phyloP scores from a whole-genome alignment of 495 filamentous ascomycete genomes.

The Tuber melanosporum region DNA sequence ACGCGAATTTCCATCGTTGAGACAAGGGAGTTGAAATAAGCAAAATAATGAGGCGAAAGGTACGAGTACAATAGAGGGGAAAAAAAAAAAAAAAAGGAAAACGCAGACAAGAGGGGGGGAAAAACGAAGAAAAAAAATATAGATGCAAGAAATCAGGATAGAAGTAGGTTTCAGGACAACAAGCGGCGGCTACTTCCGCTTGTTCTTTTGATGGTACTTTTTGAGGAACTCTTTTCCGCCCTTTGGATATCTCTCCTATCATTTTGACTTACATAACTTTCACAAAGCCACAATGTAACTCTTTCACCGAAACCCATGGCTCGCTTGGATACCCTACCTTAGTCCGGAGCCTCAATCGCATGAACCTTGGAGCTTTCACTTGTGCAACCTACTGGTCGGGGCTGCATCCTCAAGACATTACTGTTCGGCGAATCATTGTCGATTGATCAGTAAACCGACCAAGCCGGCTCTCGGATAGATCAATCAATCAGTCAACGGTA shows the following conservation, averaged over 20 bases:
- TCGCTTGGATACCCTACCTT: neutral
- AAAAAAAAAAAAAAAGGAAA: neutral
- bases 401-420: neutral
- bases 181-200: neutral
- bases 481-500: neutral
- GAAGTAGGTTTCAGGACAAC: neutral
- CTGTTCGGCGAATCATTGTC: neutral
- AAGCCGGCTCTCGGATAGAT: neutral
- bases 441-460: neutral
- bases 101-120: neutral
- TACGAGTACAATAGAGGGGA: too few relatives aligned
- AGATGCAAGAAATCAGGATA: neutral
- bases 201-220: neutral
- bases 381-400: neutral
- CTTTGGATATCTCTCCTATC: neutral
- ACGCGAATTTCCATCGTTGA: neutral
- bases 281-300: neutral
- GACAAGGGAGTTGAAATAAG: neutral
- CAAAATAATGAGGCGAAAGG: neutral
- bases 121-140: neutral
- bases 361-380: neutral
- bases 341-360: neutral
- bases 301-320: neutral
- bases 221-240: neutral
- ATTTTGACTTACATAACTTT: neutral